phyloP scores from a whole-genome alignment of 225 moss, liverwort and hornwort genomes.

The Asterella californica region DNA sequence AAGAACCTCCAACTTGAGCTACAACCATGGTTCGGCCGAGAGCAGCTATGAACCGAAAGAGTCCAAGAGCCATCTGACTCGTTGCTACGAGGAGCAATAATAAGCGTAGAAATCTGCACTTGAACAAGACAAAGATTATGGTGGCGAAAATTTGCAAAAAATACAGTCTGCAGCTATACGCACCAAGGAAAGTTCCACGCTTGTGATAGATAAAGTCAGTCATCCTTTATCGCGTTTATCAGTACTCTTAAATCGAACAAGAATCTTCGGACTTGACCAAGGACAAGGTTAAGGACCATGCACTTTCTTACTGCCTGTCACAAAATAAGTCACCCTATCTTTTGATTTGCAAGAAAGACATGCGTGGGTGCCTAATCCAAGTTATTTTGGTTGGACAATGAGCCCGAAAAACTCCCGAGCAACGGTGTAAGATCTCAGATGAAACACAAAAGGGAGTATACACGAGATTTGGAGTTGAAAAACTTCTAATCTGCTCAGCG shows the following conservation, averaged over 20 bases:
- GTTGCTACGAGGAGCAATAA: slow-evolving; percentile 60
- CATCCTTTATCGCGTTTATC: neutral
- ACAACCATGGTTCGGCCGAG: slow-evolving; percentile 79
- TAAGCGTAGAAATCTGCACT: slow-evolving; percentile 70
- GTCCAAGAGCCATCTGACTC: slow-evolving; percentile 82
- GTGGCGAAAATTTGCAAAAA: neutral
- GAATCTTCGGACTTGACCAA: neutral
- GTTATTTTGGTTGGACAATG: neutral
- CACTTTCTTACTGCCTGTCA: neutral
- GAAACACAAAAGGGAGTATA: too few species aligned
- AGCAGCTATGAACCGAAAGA: slow-evolving; percentile 80
- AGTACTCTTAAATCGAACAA: neutral
- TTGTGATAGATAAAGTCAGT: neutral
- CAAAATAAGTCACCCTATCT: neutral
- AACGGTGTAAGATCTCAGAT: too few species aligned
- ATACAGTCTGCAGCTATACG: neutral
- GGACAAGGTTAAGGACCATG: neutral
- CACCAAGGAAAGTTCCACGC: neutral
- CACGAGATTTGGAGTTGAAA: neutral
- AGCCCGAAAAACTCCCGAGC: neutral
- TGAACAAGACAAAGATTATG: neutral
- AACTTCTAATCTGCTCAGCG: neutral
- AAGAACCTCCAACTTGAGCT: slow-evolving; percentile 77
- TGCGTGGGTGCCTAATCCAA: neutral
- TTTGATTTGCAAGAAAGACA: neutral